Percentiles rank a stretch among this genome's conserved stretches.
Evolutionary conservation across 495 filamentous ascomycete genomes (phyloP).

Genomic region (Rhypophila decipiens): DNA sequence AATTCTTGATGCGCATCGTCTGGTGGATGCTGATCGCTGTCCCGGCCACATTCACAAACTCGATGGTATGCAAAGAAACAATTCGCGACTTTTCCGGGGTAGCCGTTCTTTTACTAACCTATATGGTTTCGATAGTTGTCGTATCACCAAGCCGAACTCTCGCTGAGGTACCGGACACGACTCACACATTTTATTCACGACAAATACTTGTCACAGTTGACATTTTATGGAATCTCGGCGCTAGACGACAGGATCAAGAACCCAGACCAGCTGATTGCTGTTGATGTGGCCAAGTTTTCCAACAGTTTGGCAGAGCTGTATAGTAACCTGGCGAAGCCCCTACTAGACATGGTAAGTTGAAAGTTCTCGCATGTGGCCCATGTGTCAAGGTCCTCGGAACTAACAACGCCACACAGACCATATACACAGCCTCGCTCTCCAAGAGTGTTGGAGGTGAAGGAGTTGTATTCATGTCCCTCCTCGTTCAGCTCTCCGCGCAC

Average conservation of each 20-base stretch:
- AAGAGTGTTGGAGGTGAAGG: conserved; percentile 92
- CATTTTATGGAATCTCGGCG: conserved; percentile 92
- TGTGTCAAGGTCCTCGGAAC: no score
- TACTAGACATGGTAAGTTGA: conserved; percentile 81
- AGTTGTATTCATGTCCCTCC: conserved; percentile 83
- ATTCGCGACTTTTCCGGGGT: no score
- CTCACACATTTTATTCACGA: conserved; percentile 90
- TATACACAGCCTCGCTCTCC: conserved; percentile 91
- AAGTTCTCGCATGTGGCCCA: no score
- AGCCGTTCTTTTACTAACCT: no score
- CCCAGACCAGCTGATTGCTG: conserved; percentile 93
- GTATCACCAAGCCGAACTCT: conserved; percentile 93
- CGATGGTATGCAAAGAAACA: conserved; percentile 71
- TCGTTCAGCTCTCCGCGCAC: conserved; percentile 87
- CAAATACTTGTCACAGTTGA: conserved; percentile 91
- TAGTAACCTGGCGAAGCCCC: conserved; percentile 93
- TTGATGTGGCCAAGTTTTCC: conserved; percentile 93
- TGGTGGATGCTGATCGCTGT: conserved; percentile 99
- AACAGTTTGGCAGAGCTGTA: conserved; percentile 93
- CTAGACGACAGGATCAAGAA: conserved; percentile 98
- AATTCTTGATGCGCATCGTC: conserved; percentile 80
- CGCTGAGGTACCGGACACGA: conserved; percentile 84
- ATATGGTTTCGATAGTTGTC: conserved; percentile 73
- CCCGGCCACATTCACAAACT: conserved; percentile 98
- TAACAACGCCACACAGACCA: conserved; percentile 38